Conservation (phyloP, 495 filamentous ascomycete genomes). For the Aspergillus funiculosus region DNA sequence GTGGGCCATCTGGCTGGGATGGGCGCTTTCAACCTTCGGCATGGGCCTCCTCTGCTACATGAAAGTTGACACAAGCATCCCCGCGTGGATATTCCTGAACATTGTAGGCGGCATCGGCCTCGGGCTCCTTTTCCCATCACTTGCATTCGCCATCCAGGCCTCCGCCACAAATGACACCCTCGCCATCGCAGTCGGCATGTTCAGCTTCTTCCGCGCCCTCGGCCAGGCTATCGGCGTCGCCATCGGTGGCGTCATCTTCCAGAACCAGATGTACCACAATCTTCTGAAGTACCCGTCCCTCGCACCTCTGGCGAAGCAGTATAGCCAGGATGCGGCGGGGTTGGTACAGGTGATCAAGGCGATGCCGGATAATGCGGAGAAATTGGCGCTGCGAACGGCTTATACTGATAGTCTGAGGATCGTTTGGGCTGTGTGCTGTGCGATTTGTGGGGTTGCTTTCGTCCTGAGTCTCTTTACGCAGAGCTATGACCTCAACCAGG, state of each 20-base stretch:
- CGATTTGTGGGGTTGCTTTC: constrained; percentile 44
- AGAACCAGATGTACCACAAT: constrained; percentile 51
- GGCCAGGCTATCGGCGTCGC: constrained; percentile 53
- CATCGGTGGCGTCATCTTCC: constrained; percentile 55
- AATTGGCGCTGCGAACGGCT: constrained; percentile 42
- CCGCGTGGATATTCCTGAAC: constrained; percentile 45
- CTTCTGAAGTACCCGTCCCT: constrained; percentile 39
- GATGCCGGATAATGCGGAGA: constrained; percentile 42
- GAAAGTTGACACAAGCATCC: constrained; percentile 37
- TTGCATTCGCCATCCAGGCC: constrained; percentile 47
- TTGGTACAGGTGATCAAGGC: constrained; percentile 53
- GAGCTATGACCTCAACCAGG: constrained; percentile 49
- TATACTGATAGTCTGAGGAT: constrained; percentile 53
- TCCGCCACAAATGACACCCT: constrained; percentile 37
- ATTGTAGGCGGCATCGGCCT: constrained; percentile 46
- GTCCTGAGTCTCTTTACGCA: constrained; percentile 46
- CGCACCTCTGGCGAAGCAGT: constrained; percentile 41
- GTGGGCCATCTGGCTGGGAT: constrained; percentile 50
- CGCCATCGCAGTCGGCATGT: constrained; percentile 47
- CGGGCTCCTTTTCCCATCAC: constrained; percentile 44
- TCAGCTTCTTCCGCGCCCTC: constrained; percentile 50
- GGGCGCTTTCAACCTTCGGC: constrained; percentile 45
- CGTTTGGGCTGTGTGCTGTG: constrained; percentile 54
- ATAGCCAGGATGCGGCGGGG: constrained; percentile 52
- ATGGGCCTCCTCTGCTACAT: constrained; percentile 45